Evolutionary conservation across 1,284 basidiomycete genomes (phyloP), one percentile per base, ranked within the genome.

Genomic region (Leccinum laetum): DNA sequence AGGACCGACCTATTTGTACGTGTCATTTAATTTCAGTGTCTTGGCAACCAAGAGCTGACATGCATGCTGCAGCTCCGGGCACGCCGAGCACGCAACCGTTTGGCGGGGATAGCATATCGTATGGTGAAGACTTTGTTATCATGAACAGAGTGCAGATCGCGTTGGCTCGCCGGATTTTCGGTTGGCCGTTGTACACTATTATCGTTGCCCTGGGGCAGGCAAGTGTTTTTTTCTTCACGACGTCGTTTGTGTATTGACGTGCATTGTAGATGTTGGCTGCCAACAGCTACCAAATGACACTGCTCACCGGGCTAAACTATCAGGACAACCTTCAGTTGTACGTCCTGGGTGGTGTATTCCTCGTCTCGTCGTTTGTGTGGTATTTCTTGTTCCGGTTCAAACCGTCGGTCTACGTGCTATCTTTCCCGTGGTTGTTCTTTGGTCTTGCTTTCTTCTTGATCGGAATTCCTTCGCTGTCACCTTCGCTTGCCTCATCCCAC

Each of bases 261-360:
- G 29, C 49, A 52, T 62, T 60, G 6, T 65, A 90, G 84, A 92
- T 93, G 88, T 76, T 93, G 69, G 88, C 89, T 67, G 91, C 92
- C 46, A 95, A 94, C n/a, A 96, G 94, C 75, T 97, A 96, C 87
- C 95, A 97, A 79, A 91, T 96, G 71, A 95, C 93, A 24, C 81
- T 96, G 32, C 83, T 96, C 44, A 91, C 92, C 26, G 95, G 95
- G 63, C 87, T 90, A 72, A 95, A 93, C 72, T 94, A 89, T 78
- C 88, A 94, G 74, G 86, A 89, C 65, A 83, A 91, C 71, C 70
- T 92, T 39, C 92, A 95, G 74, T 84, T 96, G n/a, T 97, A 96
- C 75, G 93, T 96, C 62, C 87, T 97, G 29, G 92, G 94, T 64
- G 87, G 85, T 67, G 84, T 97, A 69, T 96, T 96, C 83, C 81